phyloP scores from a whole-genome alignment of 352 stramenopile species.

The Lagenidium giganteum region DNA sequence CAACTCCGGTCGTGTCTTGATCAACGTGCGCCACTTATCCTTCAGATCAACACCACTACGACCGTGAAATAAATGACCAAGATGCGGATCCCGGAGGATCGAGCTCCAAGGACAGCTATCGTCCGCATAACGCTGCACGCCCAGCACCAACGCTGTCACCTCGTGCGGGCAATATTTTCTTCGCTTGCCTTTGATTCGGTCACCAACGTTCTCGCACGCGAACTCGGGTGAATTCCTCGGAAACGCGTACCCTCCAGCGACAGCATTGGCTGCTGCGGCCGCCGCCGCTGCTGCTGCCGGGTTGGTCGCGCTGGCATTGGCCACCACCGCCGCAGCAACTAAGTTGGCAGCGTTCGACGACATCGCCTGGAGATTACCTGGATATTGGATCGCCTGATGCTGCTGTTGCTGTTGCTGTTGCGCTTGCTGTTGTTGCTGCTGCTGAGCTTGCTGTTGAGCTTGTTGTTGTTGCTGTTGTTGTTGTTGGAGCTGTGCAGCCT shows the following conservation, averaged over 20 bases:
- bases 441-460: conserved; percentile 13
- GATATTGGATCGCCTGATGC: conserved; percentile 33
- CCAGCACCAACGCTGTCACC: conserved; percentile 74
- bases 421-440: conserved; percentile 11
- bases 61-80: conserved; percentile 73
- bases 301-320: background rate
- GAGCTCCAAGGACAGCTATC: conserved; percentile 83
- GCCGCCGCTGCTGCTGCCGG: conserved; percentile 2
- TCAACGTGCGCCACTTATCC: conserved; percentile 80
- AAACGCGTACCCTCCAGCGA: conserved; percentile 38
- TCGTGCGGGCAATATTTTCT: conserved; percentile 82
- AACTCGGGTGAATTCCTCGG: conserved; percentile 72
- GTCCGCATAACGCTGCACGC: conserved; percentile 79
- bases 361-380: conserved; percentile 23
- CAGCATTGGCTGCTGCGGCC: conserved; percentile 23
- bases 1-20: conserved; percentile 74
- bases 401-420: conserved; percentile 17
- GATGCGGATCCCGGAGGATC: conserved; percentile 65
- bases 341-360: conserved; percentile 31
- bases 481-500: conserved; percentile 14
- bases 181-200: conserved; percentile 79
- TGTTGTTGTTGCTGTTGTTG: conserved; percentile 15
- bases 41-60: conserved; percentile 77
- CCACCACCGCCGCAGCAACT: conserved; percentile 33
- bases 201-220: conserved; percentile 76